Base-by-base conservation (phyloP, 2,329 filamentous ascomycete genomes). In the Claviceps monticola region DNA sequence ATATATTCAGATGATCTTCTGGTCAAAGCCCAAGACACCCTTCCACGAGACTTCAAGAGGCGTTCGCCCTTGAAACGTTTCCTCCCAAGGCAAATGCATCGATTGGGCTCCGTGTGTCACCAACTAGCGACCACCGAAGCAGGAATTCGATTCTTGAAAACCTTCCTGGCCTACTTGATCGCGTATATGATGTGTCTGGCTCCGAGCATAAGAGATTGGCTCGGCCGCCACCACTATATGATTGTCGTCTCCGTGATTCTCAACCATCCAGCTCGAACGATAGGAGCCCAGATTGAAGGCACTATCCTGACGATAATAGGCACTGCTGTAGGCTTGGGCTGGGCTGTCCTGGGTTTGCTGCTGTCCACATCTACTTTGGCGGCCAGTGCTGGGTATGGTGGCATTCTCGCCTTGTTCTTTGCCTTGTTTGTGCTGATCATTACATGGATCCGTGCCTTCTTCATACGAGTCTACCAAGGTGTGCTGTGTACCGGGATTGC, bases 271-370 rank as follows among this genome's bases (percentile, higher is more conserved):
- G 75, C 74, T 21, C 69, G 78, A 39, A 73, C 75, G 1, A 58
- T 80, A 49, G 78, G 78, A 5, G 72, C 76, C 13, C 78, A 82
- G 56, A 61, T 81, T 21, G 78, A 82, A 58, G 78, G 78, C 2
- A 63, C 72, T 4, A 51, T 78, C 43, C 61, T 76, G 19, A 80
- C 76, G 5, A 73, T 71, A n/a, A 34, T 76, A 5, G 78, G 78
- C 3, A 74, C 74, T 1, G 72, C 72, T 5, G 66, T 70, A 34
- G 78, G 78, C 1, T 61, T 81, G 7, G 76, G 70, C 13, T 79
- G 77, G 73, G 78, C 78, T 2, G 67, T 70, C 7, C 66, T 80
- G 46, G 77, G 73, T 0, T 60, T 81, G 4, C 70, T 76, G 59
- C 60, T 79, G 2, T 79, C 78, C 5, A 74, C 72, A n/a, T 71